These are phyloP conservation scores for Colletotrichum agaves DNA, from an alignment of 2,329 filamentous ascomycete genomes.

Conservation along the genomic window DNA sequence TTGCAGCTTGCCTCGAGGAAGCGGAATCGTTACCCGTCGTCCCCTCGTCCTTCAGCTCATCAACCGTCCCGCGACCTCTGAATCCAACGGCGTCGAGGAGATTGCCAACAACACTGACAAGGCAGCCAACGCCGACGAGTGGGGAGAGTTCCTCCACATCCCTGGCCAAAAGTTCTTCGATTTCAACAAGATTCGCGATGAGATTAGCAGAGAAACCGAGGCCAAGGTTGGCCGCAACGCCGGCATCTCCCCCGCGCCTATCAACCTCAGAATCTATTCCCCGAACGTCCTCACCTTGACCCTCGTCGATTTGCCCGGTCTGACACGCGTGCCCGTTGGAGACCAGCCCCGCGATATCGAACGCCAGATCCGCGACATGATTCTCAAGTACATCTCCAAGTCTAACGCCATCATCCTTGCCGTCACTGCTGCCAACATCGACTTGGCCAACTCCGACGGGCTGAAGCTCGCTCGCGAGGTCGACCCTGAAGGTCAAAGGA, in stretches of 20 bases:
- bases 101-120: constrained; percentile 78
- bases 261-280: constrained; percentile 98
- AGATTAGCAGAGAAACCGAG: constrained; percentile 96
- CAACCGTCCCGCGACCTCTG: constrained; percentile 76
- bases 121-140: constrained; percentile 92
- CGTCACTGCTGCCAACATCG: constrained; percentile 95
- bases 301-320: constrained; percentile 92
- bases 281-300: constrained; percentile 98
- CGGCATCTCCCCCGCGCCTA: constrained; percentile 94
- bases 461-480: constrained; percentile 96
- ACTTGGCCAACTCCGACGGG: constrained; percentile 98
- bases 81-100: constrained; percentile 79
- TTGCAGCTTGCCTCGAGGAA: constrained; percentile 89
- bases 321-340: constrained; percentile 96
- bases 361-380: constrained; percentile 96
- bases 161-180: constrained; percentile 97
- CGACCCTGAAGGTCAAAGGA: constrained; percentile 95
- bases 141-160: constrained; percentile 98
- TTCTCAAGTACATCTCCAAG: constrained; percentile 98
- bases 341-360: constrained; percentile 98
- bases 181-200: constrained; percentile 98
- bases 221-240: constrained; percentile 96
- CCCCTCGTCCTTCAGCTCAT: constrained; percentile 98
- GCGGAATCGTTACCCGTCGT: constrained; percentile 95
- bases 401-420: constrained; percentile 98